Evolutionary conservation across 306 rosid species (phyloP).

Genomic region (Delonix regia): DNA sequence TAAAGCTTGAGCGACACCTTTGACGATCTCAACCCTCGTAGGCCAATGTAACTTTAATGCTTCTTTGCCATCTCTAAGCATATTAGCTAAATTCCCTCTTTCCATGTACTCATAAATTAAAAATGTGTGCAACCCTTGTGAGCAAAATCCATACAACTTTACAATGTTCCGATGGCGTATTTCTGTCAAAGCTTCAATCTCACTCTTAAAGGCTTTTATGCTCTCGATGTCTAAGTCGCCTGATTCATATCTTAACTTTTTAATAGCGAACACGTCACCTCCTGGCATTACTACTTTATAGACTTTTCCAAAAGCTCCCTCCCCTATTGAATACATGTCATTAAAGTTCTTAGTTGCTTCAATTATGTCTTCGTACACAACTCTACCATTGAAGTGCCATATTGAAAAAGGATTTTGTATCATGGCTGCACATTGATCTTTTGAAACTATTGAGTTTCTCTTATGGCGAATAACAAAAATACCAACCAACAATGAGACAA

Average conservation of each 20-base stretch:
- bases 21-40: neutral
- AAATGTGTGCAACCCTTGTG: neutral
- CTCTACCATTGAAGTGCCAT: conserved; percentile 33
- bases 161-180: conserved; percentile 21
- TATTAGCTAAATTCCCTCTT: neutral
- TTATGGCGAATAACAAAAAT: neutral
- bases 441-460: neutral
- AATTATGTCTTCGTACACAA: conserved; percentile 33
- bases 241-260: conserved; percentile 22
- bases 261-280: conserved; percentile 33
- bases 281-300: neutral
- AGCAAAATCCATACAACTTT: neutral
- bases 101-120: neutral
- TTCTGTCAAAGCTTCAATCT: conserved; percentile 31
- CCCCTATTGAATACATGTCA: conserved; percentile 33
- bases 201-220: conserved; percentile 22
- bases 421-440: neutral
- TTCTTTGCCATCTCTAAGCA: neutral
- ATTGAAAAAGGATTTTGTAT: neutral
- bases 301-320: conserved; percentile 27
- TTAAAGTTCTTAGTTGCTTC: conserved; percentile 25
- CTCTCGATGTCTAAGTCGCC: neutral
- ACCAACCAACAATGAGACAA: neutral
- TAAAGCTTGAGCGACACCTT: neutral
- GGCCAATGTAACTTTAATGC: neutral